Percentiles rank a stretch among this genome's conserved stretches.
These are phyloP conservation scores for Typha latifolia DNA, from an alignment of 176 grass and related monocot genomes.

Conservation along the genomic window DNA sequence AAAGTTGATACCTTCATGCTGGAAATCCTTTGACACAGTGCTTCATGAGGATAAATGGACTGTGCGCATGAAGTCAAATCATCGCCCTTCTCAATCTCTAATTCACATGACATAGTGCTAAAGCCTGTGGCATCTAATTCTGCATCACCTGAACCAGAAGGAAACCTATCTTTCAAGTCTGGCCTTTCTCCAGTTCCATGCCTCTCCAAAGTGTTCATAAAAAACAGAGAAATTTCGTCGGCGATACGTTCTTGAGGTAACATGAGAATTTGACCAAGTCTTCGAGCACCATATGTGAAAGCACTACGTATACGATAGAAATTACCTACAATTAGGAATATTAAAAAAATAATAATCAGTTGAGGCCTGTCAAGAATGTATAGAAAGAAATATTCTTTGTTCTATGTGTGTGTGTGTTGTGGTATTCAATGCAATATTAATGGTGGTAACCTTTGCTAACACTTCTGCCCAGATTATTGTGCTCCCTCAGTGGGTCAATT, in stretches of 20 bases:
- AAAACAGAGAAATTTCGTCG: constrained; percentile 45
- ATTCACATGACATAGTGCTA: background rate
- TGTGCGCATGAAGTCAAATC: background rate
- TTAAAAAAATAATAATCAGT: constrained; percentile 10
- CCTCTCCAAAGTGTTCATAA: constrained; percentile 52
- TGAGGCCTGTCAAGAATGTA: background rate
- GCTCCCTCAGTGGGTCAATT: constrained; percentile 74
- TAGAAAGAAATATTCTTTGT: background rate
- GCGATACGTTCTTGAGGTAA: constrained; percentile 32
- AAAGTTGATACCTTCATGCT: background rate
- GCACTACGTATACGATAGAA: constrained; percentile 68
- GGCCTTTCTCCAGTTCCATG: constrained; percentile 31
- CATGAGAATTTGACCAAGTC: constrained; percentile 60
- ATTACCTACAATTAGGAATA: constrained; percentile 44
- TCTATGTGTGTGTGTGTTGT: background rate
- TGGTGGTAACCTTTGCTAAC: constrained; percentile 54
- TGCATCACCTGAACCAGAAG: background rate
- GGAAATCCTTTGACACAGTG: background rate
- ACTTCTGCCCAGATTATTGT: constrained; percentile 92
- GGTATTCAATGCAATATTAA: background rate
- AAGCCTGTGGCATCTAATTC: background rate
- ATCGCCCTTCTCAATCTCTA: background rate
- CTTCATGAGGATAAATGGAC: background rate
- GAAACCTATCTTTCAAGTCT: constrained; percentile 4
- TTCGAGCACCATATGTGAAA: constrained; percentile 60